These are phyloP conservation scores for Chytriomyces sp. DNA, from an alignment of 192 early-diverging fungal species.

Conservation along the genomic window DNA sequence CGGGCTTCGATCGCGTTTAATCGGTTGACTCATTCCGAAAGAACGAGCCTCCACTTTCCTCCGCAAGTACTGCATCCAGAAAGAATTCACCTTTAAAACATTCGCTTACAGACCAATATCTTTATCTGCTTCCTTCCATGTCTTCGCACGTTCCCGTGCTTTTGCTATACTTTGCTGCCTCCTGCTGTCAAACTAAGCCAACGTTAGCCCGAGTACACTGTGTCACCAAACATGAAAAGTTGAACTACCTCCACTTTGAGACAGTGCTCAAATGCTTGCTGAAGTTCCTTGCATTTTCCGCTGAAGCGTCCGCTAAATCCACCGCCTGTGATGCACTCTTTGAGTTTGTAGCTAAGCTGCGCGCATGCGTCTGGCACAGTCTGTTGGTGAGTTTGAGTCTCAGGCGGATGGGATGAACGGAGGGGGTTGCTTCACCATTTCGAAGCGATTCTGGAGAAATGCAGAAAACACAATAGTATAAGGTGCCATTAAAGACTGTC, in stretches of 20 bases:
- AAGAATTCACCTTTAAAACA: too few species aligned
- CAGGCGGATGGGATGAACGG: neutral
- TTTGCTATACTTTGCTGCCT: neutral
- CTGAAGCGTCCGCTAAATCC: neutral
- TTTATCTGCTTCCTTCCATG: conserved; percentile 6
- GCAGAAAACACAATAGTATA: too few species aligned
- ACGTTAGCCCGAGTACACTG: neutral
- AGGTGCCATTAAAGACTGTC: too few species aligned
- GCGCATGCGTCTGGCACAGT: neutral
- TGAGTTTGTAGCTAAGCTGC: neutral
- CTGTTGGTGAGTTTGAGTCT: neutral
- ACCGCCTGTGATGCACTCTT: neutral
- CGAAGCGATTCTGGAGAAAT: too few species aligned
- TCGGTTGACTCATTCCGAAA: too few species aligned
- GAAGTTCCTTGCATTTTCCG: neutral
- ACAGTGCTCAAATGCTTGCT: neutral
- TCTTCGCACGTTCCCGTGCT: conserved; percentile 2
- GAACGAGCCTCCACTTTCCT: too few species aligned
- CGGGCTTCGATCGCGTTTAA: too few species aligned
- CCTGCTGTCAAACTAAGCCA: neutral
- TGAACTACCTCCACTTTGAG: neutral
- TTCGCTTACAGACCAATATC: neutral
- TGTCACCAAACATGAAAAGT: neutral
- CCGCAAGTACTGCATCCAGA: too few species aligned
- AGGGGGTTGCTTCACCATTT: neutral